Evolutionary conservation across 148 eudicot genomes (phyloP), one percentile per base, ranked within the genome.

Genomic region (Oxyria digyna): DNA sequence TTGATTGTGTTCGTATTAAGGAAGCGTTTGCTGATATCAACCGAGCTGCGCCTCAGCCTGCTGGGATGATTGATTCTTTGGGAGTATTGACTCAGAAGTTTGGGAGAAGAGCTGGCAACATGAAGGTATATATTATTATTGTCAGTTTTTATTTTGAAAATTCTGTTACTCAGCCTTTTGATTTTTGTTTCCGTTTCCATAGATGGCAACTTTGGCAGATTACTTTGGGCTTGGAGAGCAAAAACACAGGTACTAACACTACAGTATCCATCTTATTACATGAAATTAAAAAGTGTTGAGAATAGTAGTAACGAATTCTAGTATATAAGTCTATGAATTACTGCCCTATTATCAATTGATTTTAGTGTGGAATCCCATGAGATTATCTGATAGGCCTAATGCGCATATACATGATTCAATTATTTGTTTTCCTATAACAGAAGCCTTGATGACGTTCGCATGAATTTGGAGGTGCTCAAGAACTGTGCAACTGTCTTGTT

Each of bases 221-320:
- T 93, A 93, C 75, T 93, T 93, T 75, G 96, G 92, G 21, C 90
- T 93, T 26, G 98, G 96, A 23, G 76, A 89, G 76, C 98, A 93
- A 81, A 87, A 89, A 69, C 98, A 93, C 70, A 93, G 96, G 97
- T 71, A 40, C 27, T 11, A 0, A 21, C 8, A 42, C 1, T 6
- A n/a, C 4, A n/a, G 4, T 21, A 40, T 42, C 23, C 9, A n/a
- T n/a, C n/a, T n/a, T n/a, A n/a, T n/a, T n/a, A n/a, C n/a, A n/a
- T n/a, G n/a, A n/a, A n/a, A n/a, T n/a, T n/a, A n/a, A n/a, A n/a
- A n/a, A n/a, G n/a, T n/a, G n/a, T n/a, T n/a, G n/a, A n/a, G n/a
- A n/a, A n/a, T n/a, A n/a, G n/a, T n/a, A n/a, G n/a, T n/a, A n/a
- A n/a, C n/a, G n/a, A n/a, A n/a, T n/a, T n/a, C n/a, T n/a, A n/a